Percentiles rank a stretch among this genome's conserved stretches.
Evolutionary conservation across 768 basidiomycete genomes (phyloP).

Genomic region (Leccinum disarticulatum): DNA sequence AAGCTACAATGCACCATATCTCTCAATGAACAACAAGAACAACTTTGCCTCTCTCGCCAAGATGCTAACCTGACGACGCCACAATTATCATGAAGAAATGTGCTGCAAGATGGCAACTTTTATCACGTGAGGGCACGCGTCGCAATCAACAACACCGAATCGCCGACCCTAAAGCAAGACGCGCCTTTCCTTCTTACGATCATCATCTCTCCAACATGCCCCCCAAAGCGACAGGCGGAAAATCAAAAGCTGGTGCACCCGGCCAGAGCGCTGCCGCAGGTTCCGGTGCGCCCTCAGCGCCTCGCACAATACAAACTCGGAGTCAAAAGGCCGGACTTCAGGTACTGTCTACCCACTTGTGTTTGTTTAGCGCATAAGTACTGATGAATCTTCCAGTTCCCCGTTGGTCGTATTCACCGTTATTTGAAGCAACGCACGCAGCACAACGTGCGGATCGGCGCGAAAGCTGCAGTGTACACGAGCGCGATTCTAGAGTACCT

Average conservation of each 20-base stretch:
- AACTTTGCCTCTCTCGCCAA: no score
- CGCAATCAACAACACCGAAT: conserved; percentile 31
- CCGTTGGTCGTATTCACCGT: conserved; percentile 96
- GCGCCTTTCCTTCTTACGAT: conserved; percentile 31
- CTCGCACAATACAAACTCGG: conserved; percentile 55
- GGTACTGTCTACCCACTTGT: conserved; percentile 41
- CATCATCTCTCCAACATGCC: conserved; percentile 41
- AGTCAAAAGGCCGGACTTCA: conserved; percentile 88
- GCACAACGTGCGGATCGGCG: conserved; percentile 93
- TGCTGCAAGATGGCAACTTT: not conserved
- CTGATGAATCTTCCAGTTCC: conserved; percentile 56
- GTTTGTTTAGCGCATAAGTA: not conserved
- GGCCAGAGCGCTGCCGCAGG: conserved; percentile 20
- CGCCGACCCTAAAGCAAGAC: conserved; percentile 36
- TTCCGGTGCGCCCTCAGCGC: conserved; percentile 33
- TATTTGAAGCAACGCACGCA: conserved; percentile 91
- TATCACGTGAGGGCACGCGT: conserved; percentile 30
- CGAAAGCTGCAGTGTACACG: conserved; percentile 98
- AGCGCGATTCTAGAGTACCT: conserved; percentile 95
- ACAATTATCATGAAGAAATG: not conserved
- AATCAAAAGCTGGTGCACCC: conserved; percentile 51
- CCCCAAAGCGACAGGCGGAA: conserved; percentile 59
- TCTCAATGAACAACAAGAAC: no score
- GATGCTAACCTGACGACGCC: no score
- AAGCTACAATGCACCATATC: not conserved